Evolutionary conservation across 768 basidiomycete species (phyloP), one percentile per base, ranked within the genome.

Genomic region (Amanita muscaria): DNA sequence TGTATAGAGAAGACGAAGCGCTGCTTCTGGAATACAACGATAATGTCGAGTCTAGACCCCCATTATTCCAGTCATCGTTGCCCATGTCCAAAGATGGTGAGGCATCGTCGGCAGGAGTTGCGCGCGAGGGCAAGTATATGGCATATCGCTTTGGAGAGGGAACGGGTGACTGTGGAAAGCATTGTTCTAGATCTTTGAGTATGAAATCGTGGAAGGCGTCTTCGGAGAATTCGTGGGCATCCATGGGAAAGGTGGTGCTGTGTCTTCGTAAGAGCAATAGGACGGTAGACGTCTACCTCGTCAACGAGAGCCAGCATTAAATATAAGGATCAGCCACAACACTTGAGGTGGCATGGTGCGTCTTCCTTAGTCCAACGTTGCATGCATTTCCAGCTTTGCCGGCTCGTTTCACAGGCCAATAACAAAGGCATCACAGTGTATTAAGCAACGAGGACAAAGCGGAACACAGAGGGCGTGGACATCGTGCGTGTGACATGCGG

Each of bases 31-130:
- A 52, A 27, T 49, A 53, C 39, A 51, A 55, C 37, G 58, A 59
- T 23, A 45, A 53, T 15, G 45, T 46, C 8, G 45, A 46, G 16
- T 29, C 49, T 27, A 63, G 54, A 32, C 60, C 60, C 22, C 57
- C 57, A 38, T 60, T 67, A 44, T 66, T 64, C 66, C 66, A 68
- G 33, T 59, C 61, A 46, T 66, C 67, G 30, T 49, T 49, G 34
- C 58, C 59, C 35, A 24, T 23, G 32, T 65, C 64, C 32, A 47
- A 41, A 51, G 53, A 52, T 49, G 45, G 33, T 23, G 42, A 52
- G 15, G 54, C 48, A 19, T 44, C 40, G n/a, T 56, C 44, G 40
- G 56, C 49, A 10, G 50, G 55, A 24, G 51, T 49, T 5, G 56
- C 27, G 7, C 27, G 56, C 18, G 56, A 56, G 16, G 62, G 59